Evolutionary conservation across 2,329 filamentous ascomycete species (phyloP).

Genomic region (Furcasterigmium sp.): DNA sequence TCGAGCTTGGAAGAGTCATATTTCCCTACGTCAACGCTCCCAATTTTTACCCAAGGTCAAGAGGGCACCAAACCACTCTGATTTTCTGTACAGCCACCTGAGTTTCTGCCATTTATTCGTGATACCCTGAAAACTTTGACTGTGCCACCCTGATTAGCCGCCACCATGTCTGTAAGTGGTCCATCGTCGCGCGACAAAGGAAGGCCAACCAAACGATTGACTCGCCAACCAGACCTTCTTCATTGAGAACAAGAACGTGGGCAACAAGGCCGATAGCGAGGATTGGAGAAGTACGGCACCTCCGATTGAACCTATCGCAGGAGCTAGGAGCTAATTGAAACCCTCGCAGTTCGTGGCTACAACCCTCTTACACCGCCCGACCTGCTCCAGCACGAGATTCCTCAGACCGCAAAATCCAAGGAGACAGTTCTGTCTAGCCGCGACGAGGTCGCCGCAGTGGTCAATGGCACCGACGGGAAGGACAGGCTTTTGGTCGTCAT

Average conservation of each 20-base stretch:
- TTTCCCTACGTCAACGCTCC: too few relatives aligned
- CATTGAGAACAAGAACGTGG: constrained; percentile 74
- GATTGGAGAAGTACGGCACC: constrained; percentile 73
- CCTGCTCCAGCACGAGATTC: constrained; percentile 90
- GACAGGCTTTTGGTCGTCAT: constrained; percentile 67
- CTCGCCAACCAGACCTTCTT: constrained; percentile 53
- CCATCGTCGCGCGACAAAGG: constrained; percentile 2
- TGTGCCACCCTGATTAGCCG: not conserved
- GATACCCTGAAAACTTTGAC: not conserved
- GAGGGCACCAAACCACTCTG: too few relatives aligned
- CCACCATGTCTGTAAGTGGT: constrained; percentile 27
- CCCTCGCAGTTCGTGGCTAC: constrained; percentile 72
- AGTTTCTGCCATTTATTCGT: not conserved
- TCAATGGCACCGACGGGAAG: constrained; percentile 61
- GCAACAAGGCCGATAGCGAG: constrained; percentile 67
- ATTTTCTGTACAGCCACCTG: not conserved
- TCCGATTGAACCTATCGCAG: not conserved
- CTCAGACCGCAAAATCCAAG: constrained; percentile 51
- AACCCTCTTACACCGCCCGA: constrained; percentile 91
- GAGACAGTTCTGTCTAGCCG: constrained; percentile 57
- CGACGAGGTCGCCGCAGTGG: constrained; percentile 61
- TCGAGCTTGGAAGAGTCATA: not conserved
- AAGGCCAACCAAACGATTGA: constrained; percentile 9
- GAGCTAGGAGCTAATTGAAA: constrained; percentile 16
- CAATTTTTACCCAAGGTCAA: too few relatives aligned